These are phyloP conservation scores for Yarrowia sp. DNA, from an alignment of 805 yeast species.

Conservation along the genomic window DNA sequence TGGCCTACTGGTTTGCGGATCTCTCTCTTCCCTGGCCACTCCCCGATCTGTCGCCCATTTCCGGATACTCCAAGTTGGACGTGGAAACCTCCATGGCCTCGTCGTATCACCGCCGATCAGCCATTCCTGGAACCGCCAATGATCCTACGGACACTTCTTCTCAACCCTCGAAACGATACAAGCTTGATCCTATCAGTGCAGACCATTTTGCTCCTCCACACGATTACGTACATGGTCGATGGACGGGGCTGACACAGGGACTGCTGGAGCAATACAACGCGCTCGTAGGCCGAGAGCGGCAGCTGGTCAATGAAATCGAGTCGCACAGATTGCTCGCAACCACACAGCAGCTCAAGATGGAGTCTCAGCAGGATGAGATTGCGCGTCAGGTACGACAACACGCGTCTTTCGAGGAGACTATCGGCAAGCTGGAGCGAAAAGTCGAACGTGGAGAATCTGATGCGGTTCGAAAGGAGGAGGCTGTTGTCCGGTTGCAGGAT, in stretches of 20 bases:
- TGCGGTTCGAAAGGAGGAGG: conserved; percentile 30
- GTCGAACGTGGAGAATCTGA: conserved; percentile 32
- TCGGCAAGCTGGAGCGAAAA: conserved; percentile 32
- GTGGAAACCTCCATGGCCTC: conserved; percentile 60
- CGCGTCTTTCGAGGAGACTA: conserved; percentile 36
- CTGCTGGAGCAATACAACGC: conserved; percentile 16
- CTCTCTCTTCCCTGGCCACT: conserved; percentile 63
- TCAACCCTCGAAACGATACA: conserved; percentile 48
- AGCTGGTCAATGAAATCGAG: conserved; percentile 44
- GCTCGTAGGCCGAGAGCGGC: conserved; percentile 10
- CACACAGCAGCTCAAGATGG: conserved; percentile 44
- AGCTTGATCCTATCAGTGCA: conserved; percentile 60
- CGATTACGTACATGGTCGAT: conserved; percentile 33
- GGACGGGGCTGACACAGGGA: conserved; percentile 21
- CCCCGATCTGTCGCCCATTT: conserved; percentile 65
- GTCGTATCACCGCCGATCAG: conserved; percentile 12
- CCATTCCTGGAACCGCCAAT: conserved; percentile 23
- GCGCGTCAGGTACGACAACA: conserved; percentile 48
- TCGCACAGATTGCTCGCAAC: conserved; percentile 44
- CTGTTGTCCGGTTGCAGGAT: conserved; percentile 35
- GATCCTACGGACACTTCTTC: conserved; percentile 42
- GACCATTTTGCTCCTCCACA: conserved; percentile 31
- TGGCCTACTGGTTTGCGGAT: conserved; percentile 58
- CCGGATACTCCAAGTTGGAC: conserved; percentile 62
- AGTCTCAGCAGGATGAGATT: conserved; percentile 46